Evolutionary conservation across 805 yeast genomes (phyloP).

Genomic region (Kodamaea leandrae): DNA sequence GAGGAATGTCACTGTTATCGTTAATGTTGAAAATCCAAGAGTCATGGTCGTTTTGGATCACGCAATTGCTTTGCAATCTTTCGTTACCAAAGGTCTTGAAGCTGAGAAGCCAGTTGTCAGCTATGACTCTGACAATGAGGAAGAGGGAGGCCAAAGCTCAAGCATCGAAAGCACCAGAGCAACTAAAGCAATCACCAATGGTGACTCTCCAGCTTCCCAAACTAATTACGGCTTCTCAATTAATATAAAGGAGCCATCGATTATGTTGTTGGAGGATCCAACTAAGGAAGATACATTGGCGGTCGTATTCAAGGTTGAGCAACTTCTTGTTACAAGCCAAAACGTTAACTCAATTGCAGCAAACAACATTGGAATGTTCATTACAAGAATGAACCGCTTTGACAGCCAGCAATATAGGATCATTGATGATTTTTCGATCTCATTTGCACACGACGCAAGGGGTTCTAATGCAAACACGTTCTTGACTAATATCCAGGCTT

Average conservation of each 20-base stretch:
- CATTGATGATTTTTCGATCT: slow-evolving; percentile 84
- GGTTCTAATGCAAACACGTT: slow-evolving; percentile 58
- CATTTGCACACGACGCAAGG: slow-evolving; percentile 68
- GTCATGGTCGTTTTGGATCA: slow-evolving; percentile 84
- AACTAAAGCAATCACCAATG: background rate
- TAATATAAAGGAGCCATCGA: slow-evolving; percentile 72
- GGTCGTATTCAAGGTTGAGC: slow-evolving; percentile 83
- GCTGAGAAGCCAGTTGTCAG: slow-evolving; percentile 15
- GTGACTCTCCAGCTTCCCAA: slow-evolving; percentile 7
- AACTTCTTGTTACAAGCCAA: slow-evolving; percentile 66
- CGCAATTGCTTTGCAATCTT: slow-evolving; percentile 69
- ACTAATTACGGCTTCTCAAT: slow-evolving; percentile 51
- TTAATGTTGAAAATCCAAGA: slow-evolving; percentile 77
- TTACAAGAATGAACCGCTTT: slow-evolving; percentile 68
- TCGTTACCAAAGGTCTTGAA: slow-evolving; percentile 50
- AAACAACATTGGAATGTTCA: slow-evolving; percentile 80
- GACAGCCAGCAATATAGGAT: slow-evolving; percentile 66
- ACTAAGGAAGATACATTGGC: slow-evolving; percentile 72
- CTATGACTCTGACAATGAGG: slow-evolving; percentile 18
- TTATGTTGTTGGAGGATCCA: slow-evolving; percentile 80
- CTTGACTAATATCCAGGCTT: slow-evolving; percentile 62
- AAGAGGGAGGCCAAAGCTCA: slow-evolving; percentile 8
- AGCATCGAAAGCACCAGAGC: background rate
- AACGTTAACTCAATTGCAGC: slow-evolving; percentile 64
- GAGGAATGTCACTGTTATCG: slow-evolving; percentile 46